Percentiles rank a stretch among this genome's conserved stretches.
Conservation (phyloP, 202 grass and related monocot genomes). For the Musa balbisiana region DNA sequence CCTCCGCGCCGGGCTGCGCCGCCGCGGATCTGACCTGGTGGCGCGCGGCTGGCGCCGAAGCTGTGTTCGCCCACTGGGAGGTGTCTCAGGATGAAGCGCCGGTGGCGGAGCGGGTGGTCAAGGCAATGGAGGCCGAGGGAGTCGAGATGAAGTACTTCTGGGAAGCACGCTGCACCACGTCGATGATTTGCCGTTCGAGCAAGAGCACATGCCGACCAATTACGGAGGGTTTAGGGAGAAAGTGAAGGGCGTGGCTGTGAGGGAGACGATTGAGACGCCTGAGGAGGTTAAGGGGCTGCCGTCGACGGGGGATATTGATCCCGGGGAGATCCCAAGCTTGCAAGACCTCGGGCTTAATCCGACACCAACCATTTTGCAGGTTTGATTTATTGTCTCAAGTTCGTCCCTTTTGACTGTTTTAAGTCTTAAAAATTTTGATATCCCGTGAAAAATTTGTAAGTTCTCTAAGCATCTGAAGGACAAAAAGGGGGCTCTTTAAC, state of each 20-base stretch:
- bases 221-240: slow-evolving; percentile 72
- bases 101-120: slow-evolving; percentile 54
- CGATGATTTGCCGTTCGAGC: slow-evolving; percentile 66
- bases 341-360: slow-evolving; percentile 58
- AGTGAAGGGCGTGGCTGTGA: slow-evolving; percentile 51
- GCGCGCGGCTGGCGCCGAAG: slow-evolving; percentile 46
- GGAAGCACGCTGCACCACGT: slow-evolving; percentile 86
- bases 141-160: slow-evolving; percentile 92
- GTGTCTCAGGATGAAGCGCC: slow-evolving; percentile 67
- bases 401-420: not conserved
- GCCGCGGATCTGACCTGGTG: slow-evolving; percentile 69
- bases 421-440: too few relatives aligned
- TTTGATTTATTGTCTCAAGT: slow-evolving; percentile 16
- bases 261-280: slow-evolving; percentile 53
- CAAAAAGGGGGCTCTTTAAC: too few relatives aligned
- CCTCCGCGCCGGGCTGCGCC: slow-evolving; percentile 52
- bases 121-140: slow-evolving; percentile 77
- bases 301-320: slow-evolving; percentile 60
- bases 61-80: slow-evolving; percentile 80
- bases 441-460: too few relatives aligned
- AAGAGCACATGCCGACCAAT: slow-evolving; percentile 65
- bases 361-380: slow-evolving; percentile 40
- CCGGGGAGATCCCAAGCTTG: slow-evolving; percentile 73
- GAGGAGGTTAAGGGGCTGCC: slow-evolving; percentile 84
- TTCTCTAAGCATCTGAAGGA: too few relatives aligned